Base-by-base conservation (phyloP, 2,329 filamentous ascomycete species). In the Lecanicillium sp. region DNA sequence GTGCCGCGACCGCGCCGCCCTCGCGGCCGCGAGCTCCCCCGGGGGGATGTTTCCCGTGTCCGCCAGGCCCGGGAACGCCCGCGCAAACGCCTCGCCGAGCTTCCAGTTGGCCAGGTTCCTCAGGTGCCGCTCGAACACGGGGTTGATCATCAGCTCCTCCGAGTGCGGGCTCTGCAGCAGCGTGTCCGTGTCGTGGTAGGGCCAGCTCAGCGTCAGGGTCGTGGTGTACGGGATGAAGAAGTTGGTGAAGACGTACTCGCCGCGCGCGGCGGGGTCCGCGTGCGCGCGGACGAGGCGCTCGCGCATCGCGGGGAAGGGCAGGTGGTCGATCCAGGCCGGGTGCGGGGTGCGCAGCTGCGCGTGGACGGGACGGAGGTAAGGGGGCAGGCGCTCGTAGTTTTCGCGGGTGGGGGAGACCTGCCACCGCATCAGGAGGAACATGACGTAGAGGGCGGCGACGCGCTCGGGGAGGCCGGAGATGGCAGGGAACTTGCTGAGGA, bases 351-450 rank as follows among this genome's bases (percentile, higher is more conserved):
- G 74, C 14, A 87, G 66, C 61, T 95, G 89, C 6, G 75, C 75
- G 0, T 78, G 73, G 2, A 77, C 70, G 1, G 90, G 89, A 0
- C 75, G 76, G 32, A 83, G 68, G 81, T 86, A 95, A 4, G 81
- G 73, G 0, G 90, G 89, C 10, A 95, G 68, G 4, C 85, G 77
- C 20, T 88, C 79, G 63, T 86, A 90, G 67, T 90, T 94, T 56
- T 90, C 84, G 51, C 77, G 75, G 0, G 87, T 87, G 0, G 89
- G 88, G 23, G 79, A 79, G 49, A 95, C 85, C 62, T 88, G 83
- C 87, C 90, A 95, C 35, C 84, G 79, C 83, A 93, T 88, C 54
- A 90, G 62, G 26, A 90, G 75, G 65, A 94, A 95, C 87, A 95
- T 94, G 60, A 85, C 71, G 62, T 90, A 94, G 7, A 95, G 74